Percentiles rank a stretch among this genome's conserved stretches.
phyloP scores from a whole-genome alignment of 2,329 filamentous ascomycete genomes.

The Aspergillus felis region DNA sequence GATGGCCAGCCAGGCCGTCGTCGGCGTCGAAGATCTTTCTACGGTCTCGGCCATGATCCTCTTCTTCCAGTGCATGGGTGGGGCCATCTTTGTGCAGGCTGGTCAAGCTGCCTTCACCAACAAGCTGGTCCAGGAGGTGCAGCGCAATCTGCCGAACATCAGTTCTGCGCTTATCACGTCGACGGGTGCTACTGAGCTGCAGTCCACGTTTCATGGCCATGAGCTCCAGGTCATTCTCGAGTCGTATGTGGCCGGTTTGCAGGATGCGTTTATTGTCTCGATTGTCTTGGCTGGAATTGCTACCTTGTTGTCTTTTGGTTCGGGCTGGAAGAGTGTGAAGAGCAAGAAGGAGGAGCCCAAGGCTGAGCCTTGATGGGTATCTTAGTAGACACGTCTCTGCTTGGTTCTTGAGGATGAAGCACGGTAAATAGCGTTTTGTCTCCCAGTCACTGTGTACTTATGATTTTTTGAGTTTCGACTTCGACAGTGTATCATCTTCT shows the following conservation, averaged over 20 bases:
- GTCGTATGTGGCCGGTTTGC: not conserved
- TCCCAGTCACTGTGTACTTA: not conserved
- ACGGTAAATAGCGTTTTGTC: not conserved
- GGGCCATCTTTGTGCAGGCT: not conserved
- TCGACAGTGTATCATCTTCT: not conserved
- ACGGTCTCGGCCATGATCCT: not conserved
- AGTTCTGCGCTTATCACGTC: not conserved
- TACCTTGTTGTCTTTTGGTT: not conserved
- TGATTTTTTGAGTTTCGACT: no score
- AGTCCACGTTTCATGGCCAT: not conserved
- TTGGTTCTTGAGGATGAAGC: no score
- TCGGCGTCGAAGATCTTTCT: not conserved
- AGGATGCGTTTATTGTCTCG: not conserved
- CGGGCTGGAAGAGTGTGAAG: not conserved
- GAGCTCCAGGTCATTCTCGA: not conserved
- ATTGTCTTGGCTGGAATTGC: not conserved
- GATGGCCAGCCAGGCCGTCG: not conserved
- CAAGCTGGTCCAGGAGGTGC: not conserved
- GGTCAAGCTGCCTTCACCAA: not conserved
- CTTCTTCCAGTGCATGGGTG: constrained; percentile 1
- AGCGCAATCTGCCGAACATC: not conserved
- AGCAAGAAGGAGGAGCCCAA: not conserved
- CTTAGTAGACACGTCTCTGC: not conserved
- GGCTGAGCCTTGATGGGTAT: not conserved
- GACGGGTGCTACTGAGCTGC: not conserved